Conservation (phyloP, 2,329 filamentous ascomycete species). For the Alternaria sp. region DNA sequence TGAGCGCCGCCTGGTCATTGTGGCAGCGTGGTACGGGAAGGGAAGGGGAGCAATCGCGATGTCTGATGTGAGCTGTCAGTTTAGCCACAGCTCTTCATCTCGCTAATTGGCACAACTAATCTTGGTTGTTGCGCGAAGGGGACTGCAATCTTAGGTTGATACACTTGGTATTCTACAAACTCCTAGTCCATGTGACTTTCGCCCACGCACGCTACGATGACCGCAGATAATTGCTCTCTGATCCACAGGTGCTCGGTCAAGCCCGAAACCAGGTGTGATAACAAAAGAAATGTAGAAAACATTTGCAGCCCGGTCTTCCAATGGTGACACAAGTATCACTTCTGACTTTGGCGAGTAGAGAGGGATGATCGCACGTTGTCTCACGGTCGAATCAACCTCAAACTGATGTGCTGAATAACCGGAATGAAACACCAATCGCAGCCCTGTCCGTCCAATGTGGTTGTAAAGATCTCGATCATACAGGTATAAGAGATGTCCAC, state of each 20-base stretch:
- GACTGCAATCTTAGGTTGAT: conserved; percentile 9
- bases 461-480: conserved; percentile 1
- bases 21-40: conserved; percentile 5
- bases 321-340: conserved; percentile 1
- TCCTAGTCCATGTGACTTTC: neutral
- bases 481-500: neutral
- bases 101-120: conserved; percentile 19
- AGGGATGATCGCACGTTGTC: conserved; percentile 2
- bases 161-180: conserved; percentile 5
- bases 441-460: neutral
- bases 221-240: neutral
- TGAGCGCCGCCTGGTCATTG: conserved; percentile 21
- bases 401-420: conserved; percentile 2
- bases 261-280: neutral
- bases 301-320: neutral
- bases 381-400: conserved; percentile 12
- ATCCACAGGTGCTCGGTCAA: neutral
- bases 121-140: conserved; percentile 17
- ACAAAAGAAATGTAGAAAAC: neutral
- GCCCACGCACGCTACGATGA: neutral
- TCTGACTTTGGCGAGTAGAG: neutral
- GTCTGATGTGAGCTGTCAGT: conserved; percentile 18
- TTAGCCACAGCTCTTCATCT: conserved; percentile 21
- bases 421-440: neutral
- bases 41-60: conserved; percentile 3